Evolutionary conservation across 768 basidiomycete genomes (phyloP), one percentile per base, ranked within the genome.

Genomic region (Gloeopeniophorella convolvens): DNA sequence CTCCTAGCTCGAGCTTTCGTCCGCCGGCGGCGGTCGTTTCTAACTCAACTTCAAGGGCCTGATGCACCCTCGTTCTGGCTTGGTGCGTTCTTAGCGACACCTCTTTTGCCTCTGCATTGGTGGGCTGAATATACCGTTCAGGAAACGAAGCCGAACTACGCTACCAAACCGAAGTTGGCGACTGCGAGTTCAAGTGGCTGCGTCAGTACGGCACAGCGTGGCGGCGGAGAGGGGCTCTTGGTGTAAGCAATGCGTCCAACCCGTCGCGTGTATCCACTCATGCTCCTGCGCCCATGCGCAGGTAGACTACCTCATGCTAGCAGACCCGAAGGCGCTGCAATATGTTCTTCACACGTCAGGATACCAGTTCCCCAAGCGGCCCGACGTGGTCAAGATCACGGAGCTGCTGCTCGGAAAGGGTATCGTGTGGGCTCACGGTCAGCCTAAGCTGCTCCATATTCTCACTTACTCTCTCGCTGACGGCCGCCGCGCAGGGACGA

Each of bases 271-370:
- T 13, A 20, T 27, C 4, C 21, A 31, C 31, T 54, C 27, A 54
- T 18, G 18, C 53, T 45, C 3, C n/a, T n/a, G 57, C 52, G 52
- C 49, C 3, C n/a, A 8, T 10, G n/a, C n/a, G n/a, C 33, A 44
- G 39, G 10, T 13, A 15, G 40, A 45, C 21, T 10, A 18, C 21
- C 42, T 51, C 24, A 45, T 36, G 8, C 13, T 49, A n/a, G 32
- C 9, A 24, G 51, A 32, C 16, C 34, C 47, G 5, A 42, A 65
- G 59, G 65, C 65, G 3, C 47, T 66, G 5, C 65, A 65, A 55
- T 59, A 64, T 52, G 53, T 66, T 37, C 59, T 61, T n/a, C 62
- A 66, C 41, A 61, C 58, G 26, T 63, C 62, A 2, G 63, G 65
- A 21, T 66, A 64, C 42, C 58, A 59, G 40, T 66, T 50, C 50